Base-by-base conservation (phyloP, 257 asterid genomes). In the Rubia yunnanensis region DNA sequence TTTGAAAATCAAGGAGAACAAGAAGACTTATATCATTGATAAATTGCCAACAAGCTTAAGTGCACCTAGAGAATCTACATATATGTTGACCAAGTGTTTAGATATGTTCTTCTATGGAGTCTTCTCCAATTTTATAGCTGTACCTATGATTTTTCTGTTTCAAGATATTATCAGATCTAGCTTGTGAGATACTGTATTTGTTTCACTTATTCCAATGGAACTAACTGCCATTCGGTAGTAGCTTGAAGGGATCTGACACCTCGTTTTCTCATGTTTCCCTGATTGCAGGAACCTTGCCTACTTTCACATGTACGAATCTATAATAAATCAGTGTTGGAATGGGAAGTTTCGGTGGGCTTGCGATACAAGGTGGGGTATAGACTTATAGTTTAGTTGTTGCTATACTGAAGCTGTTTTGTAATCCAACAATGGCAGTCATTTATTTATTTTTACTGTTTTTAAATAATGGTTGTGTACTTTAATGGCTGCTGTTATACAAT, bases 301-400 rank as follows among this genome's bases (percentile, higher is more conserved):
- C 95, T 94, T 74, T 90, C 97, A 20, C 95, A 90, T 84, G 68
- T 86, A 70, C 77, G 97, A 81, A 82, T 94, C 68, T 86, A 87
- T 76, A 94, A 94, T 73, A 94, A 94, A 66, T 94, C 99, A 18
- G 97, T 94, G 77, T 76, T 94, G 87, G 99, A 94, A 74, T 94
- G 99, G 99, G 99, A 94, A 78, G 84, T 94, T 67, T 85, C 99
- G 63, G 96, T 70, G 78, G 99, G 99, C 75, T 78, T 94, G 78
- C 94, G 84, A 18, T 90, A 88, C 78, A 94, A 94, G 99, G 99
- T 87, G 76, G 70, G 85, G 57, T 58, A 62, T 78, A n/a, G n/a
- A n/a, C n/a, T n/a, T n/a, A n/a, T n/a, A 75, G 72, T 60, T 36
- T 65, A 55, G 44, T 30, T 68, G 71, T 36, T 23, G 62, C 44